Conservation (phyloP, 2,329 filamentous ascomycete species). For the Colletotrichum sidae region DNA sequence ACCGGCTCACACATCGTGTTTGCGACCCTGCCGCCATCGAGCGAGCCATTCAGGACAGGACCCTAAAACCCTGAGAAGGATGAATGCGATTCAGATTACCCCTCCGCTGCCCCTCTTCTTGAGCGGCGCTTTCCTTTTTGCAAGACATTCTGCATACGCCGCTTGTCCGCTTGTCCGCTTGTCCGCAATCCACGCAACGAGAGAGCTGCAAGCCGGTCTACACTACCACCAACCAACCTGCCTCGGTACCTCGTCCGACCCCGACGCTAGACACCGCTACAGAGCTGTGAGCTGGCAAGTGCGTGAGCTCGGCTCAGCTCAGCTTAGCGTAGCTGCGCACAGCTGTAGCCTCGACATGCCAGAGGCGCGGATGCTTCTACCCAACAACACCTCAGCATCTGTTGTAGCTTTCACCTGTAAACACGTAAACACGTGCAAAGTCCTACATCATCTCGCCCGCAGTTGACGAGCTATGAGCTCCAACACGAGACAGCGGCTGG, state of each 20-base stretch:
- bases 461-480: not conserved
- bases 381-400: slow-evolving; percentile 7
- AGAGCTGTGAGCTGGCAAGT: no score
- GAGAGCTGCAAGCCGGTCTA: slow-evolving; percentile 24
- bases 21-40: no score
- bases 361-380: no score
- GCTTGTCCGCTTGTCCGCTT: slow-evolving; percentile 8
- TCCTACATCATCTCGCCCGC: not conserved
- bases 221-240: not conserved
- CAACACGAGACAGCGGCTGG: slow-evolving; percentile 20
- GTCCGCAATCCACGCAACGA: slow-evolving; percentile 34
- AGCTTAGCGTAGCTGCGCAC: no score
- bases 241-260: not conserved
- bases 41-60: no score
- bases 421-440: not conserved
- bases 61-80: slow-evolving; percentile 11
- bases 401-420: no score
- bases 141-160: slow-evolving; percentile 21
- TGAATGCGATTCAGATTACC: slow-evolving; percentile 6
- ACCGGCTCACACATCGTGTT: not conserved
- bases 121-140: slow-evolving; percentile 9
- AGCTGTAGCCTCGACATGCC: no score
- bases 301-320: no score
- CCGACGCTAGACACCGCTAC: not conserved
- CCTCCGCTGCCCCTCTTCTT: slow-evolving; percentile 21